phyloP scores from a whole-genome alignment of 2,329 filamentous ascomycete species.

The Alternaria sp. region DNA sequence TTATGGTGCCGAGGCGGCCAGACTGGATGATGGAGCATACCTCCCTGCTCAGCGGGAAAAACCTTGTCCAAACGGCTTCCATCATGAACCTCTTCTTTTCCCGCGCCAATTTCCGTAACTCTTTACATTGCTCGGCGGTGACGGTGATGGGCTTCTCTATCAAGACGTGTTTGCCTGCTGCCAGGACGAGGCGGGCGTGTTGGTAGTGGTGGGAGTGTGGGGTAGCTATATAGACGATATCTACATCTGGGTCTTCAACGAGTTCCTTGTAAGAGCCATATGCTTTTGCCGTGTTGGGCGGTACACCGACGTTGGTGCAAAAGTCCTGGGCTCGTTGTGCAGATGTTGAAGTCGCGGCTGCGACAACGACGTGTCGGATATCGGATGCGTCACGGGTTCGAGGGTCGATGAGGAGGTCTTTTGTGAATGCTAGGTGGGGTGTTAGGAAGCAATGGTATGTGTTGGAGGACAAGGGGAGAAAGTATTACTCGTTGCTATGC shows the following conservation, averaged over 20 bases:
- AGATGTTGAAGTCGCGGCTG: constrained; percentile 81
- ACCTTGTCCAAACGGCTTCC: constrained; percentile 84
- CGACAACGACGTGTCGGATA: constrained; percentile 79
- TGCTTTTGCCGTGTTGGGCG: constrained; percentile 67
- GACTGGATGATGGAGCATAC: constrained; percentile 70
- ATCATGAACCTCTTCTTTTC: constrained; percentile 66
- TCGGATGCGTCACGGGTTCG: constrained; percentile 72
- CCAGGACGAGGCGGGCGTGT: constrained; percentile 82
- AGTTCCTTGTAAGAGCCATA: constrained; percentile 86
- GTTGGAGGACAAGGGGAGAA: too few relatives aligned
- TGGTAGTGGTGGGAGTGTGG: constrained; percentile 95
- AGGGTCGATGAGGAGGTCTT: constrained; percentile 80
- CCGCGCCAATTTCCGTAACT: constrained; percentile 74
- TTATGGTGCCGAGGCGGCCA: constrained; percentile 63
- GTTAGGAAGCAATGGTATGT: not conserved
- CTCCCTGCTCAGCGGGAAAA: constrained; percentile 83
- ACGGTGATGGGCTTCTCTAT: constrained; percentile 93
- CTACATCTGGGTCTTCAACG: constrained; percentile 77
- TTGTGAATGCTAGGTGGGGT: constrained; percentile 70
- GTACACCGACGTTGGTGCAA: constrained; percentile 72
- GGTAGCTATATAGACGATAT: constrained; percentile 89
- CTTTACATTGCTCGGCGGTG: constrained; percentile 77
- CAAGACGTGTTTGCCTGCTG: constrained; percentile 85
- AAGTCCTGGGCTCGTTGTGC: constrained; percentile 74
- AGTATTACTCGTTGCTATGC: constrained; percentile 27